Conservation (phyloP, 2,329 filamentous ascomycete species). For the Kalmusia sp. region DNA sequence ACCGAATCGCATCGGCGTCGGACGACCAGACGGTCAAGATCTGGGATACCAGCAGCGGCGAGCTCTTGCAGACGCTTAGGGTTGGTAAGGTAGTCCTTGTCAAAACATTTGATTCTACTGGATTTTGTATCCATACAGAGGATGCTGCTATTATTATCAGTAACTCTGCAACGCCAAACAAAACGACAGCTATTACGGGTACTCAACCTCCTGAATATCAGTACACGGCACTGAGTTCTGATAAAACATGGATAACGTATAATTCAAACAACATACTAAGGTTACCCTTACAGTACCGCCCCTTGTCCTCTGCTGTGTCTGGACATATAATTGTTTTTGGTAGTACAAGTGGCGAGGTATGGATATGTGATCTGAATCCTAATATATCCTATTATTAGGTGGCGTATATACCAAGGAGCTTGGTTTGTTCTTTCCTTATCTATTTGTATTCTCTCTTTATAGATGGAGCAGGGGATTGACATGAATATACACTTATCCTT, state of each 20-base stretch:
- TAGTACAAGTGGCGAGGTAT: conserved; percentile 18
- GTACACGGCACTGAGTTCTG: conserved; percentile 13
- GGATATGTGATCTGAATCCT: conserved; percentile 14
- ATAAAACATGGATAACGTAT: conserved; percentile 18
- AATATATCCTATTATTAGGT: not conserved
- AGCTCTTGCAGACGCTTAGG: too few relatives aligned
- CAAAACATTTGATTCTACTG: conserved; percentile 18
- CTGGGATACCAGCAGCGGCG: too few relatives aligned
- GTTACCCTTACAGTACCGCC: conserved; percentile 24
- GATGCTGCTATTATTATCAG: conserved; percentile 16
- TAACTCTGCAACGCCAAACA: not conserved
- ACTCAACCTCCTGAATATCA: conserved; percentile 13
- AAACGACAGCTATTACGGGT: conserved; percentile 7
- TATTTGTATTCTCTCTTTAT: too few relatives aligned
- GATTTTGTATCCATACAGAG: conserved; percentile 19
- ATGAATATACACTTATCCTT: too few relatives aligned
- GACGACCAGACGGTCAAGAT: too few relatives aligned
- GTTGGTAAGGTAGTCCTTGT: not conserved
- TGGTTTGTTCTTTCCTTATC: too few relatives aligned
- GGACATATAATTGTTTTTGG: conserved; percentile 18
- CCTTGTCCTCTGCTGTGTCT: conserved; percentile 14
- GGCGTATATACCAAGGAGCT: too few relatives aligned
- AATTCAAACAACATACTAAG: conserved; percentile 20
- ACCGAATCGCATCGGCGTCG: too few relatives aligned
- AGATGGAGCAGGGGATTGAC: too few relatives aligned